Evolutionary conservation across 495 filamentous ascomycete species (phyloP).

Genomic region (Penicillium cataractarum): DNA sequence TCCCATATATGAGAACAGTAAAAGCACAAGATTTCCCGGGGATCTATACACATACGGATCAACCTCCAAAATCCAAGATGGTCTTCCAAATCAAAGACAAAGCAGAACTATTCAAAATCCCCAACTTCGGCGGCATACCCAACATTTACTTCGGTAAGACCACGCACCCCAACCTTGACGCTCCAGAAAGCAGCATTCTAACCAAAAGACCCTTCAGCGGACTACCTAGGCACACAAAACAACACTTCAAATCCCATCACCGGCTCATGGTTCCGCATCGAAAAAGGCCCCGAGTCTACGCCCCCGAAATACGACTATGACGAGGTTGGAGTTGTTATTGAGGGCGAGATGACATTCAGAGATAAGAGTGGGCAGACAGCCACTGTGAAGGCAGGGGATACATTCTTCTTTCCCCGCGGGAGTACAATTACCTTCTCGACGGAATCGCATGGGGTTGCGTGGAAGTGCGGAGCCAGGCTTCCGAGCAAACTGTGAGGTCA

Average conservation of each 20-base stretch:
- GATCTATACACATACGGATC: not conserved
- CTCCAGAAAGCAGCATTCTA: not conserved
- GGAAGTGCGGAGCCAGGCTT: not conserved
- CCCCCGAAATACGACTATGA: not conserved
- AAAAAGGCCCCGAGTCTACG: not conserved
- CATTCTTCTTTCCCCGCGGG: not conserved
- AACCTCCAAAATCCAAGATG: not conserved
- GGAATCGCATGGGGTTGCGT: not conserved
- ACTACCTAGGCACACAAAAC: not conserved
- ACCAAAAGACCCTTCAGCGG: not conserved
- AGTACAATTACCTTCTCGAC: not conserved
- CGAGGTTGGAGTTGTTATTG: not conserved
- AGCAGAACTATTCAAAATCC: not conserved
- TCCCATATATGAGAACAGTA: not conserved
- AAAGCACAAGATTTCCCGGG: not conserved
- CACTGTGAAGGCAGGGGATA: not conserved
- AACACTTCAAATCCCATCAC: not conserved
- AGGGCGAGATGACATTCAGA: slow-evolving; percentile 1
- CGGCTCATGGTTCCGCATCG: slow-evolving; percentile 4
- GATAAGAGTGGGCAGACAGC: not conserved
- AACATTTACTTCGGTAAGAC: not conserved
- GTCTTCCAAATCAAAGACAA: not conserved
- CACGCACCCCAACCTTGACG: not conserved
- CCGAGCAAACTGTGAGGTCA: not conserved
- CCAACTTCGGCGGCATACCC: not conserved